Conservation (phyloP, 202 grass and related monocot genomes). For the Brachypodium distachyon region DNA sequence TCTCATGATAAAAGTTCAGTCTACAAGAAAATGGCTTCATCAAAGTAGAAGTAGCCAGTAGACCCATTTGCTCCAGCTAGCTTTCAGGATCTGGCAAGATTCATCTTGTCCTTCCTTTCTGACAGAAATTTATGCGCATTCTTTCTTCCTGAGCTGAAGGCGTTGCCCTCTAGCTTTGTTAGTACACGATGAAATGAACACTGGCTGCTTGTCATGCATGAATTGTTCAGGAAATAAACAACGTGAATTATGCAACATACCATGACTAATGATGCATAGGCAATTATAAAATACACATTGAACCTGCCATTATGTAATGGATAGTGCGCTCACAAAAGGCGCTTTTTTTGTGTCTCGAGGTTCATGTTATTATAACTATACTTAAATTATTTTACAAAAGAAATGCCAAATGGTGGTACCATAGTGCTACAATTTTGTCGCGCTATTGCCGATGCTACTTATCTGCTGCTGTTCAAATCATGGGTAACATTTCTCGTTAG, state of each 20-base stretch:
- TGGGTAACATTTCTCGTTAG: not conserved
- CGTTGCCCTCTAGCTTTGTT: not conserved
- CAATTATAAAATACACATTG: not conserved
- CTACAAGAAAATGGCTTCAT: not conserved
- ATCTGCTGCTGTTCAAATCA: constrained; percentile 6
- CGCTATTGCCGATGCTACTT: constrained; percentile 12
- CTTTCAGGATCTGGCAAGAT: constrained; percentile 1
- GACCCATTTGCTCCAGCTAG: not conserved
- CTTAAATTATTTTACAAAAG: not conserved
- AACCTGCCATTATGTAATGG: not conserved
- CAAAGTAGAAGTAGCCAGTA: not conserved
- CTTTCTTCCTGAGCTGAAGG: not conserved
- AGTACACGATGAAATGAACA: not conserved
- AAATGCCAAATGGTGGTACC: not conserved
- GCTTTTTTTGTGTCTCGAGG: constrained; percentile 41
- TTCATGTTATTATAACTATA: not conserved
- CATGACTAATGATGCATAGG: not conserved
- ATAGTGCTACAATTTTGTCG: not conserved
- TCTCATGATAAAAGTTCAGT: constrained; percentile 10
- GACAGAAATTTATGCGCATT: not conserved
- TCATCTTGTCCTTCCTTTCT: not conserved
- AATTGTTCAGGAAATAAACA: not conserved
- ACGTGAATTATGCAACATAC: not conserved
- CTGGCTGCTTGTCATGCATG: not conserved
- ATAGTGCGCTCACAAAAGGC: not conserved